phyloP scores from a whole-genome alignment of 495 filamentous ascomycete genomes.

The Lasiosphaeria hispida region DNA sequence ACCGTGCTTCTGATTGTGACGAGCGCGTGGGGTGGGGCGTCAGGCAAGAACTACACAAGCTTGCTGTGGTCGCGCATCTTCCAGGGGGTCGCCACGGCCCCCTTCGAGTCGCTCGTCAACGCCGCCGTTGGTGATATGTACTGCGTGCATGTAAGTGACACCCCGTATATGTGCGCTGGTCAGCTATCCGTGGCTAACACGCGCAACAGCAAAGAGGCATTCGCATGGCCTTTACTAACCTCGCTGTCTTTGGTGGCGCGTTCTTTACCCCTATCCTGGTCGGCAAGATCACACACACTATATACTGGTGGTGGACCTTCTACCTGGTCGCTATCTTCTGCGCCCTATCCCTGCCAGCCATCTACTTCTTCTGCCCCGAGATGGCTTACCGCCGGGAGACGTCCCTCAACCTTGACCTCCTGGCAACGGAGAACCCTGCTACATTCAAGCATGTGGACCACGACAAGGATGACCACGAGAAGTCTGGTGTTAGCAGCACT shows the following conservation, averaged over 20 bases:
- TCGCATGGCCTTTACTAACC: constrained; percentile 86
- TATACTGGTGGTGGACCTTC: constrained; percentile 80
- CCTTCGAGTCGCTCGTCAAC: constrained; percentile 76
- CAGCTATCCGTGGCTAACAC: constrained; percentile 11
- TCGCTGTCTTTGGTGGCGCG: constrained; percentile 85
- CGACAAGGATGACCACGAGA: constrained; percentile 20
- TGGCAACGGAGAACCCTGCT: constrained; percentile 15
- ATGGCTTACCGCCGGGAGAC: constrained; percentile 71
- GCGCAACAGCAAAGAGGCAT: constrained; percentile 66
- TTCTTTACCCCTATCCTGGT: constrained; percentile 89
- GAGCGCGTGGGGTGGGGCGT: constrained; percentile 75
- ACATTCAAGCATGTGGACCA: neutral
- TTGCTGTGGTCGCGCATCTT: constrained; percentile 73
- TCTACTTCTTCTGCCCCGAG: constrained; percentile 81
- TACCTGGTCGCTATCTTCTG: constrained; percentile 72
- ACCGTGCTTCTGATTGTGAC: constrained; percentile 69
- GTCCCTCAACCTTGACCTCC: constrained; percentile 59
- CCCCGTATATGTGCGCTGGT: neutral
- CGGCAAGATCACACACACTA: constrained; percentile 73
- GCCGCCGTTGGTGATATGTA: constrained; percentile 74
- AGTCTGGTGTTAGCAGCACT: constrained; percentile 7
- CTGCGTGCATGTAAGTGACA: constrained; percentile 67
- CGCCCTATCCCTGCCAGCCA: constrained; percentile 58
- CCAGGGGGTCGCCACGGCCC: constrained; percentile 72
- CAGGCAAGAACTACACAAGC: constrained; percentile 60